Conservation (phyloP, 2,329 filamentous ascomycete genomes). For the Pseudogymnoascus sp. region DNA sequence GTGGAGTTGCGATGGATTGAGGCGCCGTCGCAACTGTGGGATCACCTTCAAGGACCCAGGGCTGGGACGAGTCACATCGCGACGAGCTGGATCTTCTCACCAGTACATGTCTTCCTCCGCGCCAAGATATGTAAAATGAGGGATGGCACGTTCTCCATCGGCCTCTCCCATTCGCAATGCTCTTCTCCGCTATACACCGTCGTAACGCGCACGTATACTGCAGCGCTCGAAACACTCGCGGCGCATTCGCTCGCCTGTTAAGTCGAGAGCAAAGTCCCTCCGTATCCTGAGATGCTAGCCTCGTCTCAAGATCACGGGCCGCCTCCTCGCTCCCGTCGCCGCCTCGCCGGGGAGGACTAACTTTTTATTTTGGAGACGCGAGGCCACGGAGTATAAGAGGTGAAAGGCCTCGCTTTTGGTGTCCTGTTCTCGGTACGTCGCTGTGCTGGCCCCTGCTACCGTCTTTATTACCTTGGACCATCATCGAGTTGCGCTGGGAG, state of each 20-base stretch:
- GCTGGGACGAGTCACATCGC: background rate
- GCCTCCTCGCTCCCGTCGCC: slow-evolving; percentile 8
- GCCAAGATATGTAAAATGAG: background rate
- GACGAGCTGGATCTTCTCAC: background rate
- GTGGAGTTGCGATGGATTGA: background rate
- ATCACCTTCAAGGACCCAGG: background rate
- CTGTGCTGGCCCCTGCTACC: background rate
- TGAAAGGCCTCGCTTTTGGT: background rate
- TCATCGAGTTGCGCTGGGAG: slow-evolving; percentile 7
- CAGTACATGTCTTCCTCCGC: background rate
- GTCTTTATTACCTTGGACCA: background rate
- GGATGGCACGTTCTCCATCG: background rate
- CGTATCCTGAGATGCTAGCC: slow-evolving; percentile 8
- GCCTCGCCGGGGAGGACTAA: background rate
- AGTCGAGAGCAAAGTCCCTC: slow-evolving; percentile 1
- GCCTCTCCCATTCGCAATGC: background rate
- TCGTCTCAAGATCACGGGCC: slow-evolving; percentile 7
- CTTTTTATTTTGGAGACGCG: background rate
- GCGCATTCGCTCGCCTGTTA: background rate
- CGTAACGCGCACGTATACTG: slow-evolving; percentile 3
- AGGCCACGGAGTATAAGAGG: background rate
- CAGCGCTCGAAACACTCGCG: slow-evolving; percentile 6
- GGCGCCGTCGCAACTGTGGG: background rate
- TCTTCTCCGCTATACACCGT: background rate
- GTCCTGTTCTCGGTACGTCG: background rate